A percentile compares a stretch with the other conserved stretches of the same genome.
Evolutionary conservation across 306 rosid genomes (phyloP).

Genomic region (Quillaja saponaria): DNA sequence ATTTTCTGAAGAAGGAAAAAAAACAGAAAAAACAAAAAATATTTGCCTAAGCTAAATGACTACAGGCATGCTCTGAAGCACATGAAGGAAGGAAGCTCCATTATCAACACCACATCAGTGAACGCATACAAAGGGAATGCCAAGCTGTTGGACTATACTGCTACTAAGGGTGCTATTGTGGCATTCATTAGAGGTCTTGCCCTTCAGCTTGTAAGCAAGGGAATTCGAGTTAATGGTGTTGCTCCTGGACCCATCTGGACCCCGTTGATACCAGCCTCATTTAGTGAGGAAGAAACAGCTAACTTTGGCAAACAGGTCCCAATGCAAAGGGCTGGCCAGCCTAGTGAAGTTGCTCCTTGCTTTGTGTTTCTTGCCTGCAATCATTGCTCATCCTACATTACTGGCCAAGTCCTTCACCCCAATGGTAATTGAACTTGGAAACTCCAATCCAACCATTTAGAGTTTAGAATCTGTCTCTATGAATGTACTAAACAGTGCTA

Average conservation of each 20-base stretch:
- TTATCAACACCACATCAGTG: slow-evolving; percentile 75
- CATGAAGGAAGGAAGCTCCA: slow-evolving; percentile 76
- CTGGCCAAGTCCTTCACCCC: slow-evolving; percentile 86
- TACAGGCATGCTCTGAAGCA: slow-evolving; percentile 70
- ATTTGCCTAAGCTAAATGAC: no score
- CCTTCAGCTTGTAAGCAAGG: slow-evolving; percentile 49
- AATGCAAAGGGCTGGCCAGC: slow-evolving; percentile 83
- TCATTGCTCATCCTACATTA: slow-evolving; percentile 61
- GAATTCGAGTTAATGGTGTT: slow-evolving; percentile 77
- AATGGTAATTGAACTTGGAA: slow-evolving; percentile 46
- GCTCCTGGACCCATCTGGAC: slow-evolving; percentile 93
- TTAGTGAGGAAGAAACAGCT: slow-evolving; percentile 33
- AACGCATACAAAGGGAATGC: slow-evolving; percentile 58
- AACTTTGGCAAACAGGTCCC: slow-evolving; percentile 49
- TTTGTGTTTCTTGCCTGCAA: slow-evolving; percentile 72
- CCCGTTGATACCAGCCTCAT: slow-evolving; percentile 55
- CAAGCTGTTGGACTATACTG: slow-evolving; percentile 52
- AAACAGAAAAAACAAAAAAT: no score
- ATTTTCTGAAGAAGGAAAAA: not conserved
- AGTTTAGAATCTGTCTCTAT: not conserved
- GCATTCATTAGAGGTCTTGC: slow-evolving; percentile 70
- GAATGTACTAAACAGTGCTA: not conserved
- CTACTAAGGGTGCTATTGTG: slow-evolving; percentile 78
- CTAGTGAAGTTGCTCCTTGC: slow-evolving; percentile 72
- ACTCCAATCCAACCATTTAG: not conserved